A percentile compares a stretch with the other conserved stretches of the same genome.
These are phyloP conservation scores for Pterocarpus macrocarpus DNA, from an alignment of 306 rosid species.

Conservation along the genomic window DNA sequence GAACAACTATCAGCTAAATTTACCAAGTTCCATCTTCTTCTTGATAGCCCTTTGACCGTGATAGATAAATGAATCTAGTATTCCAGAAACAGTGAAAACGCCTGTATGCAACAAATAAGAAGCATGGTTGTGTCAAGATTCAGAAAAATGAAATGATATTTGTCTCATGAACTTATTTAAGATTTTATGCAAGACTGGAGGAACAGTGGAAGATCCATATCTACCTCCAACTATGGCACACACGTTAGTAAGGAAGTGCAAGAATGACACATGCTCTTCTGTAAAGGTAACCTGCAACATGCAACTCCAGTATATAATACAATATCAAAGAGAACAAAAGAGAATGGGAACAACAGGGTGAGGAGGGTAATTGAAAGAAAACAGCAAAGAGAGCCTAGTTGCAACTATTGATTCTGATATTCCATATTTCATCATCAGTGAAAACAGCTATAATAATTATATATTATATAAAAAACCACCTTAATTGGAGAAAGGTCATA, in stretches of 20 bases:
- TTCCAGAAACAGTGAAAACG: constrained; percentile 92
- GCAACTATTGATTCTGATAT: constrained; percentile 25
- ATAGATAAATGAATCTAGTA: constrained; percentile 93
- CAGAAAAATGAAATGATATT: constrained; percentile 25
- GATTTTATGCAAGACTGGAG: constrained; percentile 21
- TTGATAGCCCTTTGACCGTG: constrained; percentile 95
- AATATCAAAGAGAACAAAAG: constrained; percentile 15
- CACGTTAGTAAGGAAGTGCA: constrained; percentile 94
- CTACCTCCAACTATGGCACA: constrained; percentile 99
- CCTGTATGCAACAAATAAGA: constrained; percentile 61
- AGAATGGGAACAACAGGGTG: not conserved
- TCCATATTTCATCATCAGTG: constrained; percentile 17
- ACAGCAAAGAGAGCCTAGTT: constrained; percentile 8
- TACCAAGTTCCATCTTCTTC: constrained; percentile 98
- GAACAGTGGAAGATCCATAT: constrained; percentile 35
- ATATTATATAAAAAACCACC: constrained; percentile 55
- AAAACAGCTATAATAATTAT: constrained; percentile 14
- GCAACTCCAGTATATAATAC: constrained; percentile 16
- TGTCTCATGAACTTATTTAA: not conserved
- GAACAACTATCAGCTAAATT: constrained; percentile 67
- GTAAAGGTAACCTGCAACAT: constrained; percentile 83
- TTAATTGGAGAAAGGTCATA: constrained; percentile 99
- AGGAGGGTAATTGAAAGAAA: constrained; percentile 4
- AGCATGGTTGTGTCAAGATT: constrained; percentile 30
- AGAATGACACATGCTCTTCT: constrained; percentile 84